These are phyloP conservation scores for Leersia perrieri DNA, from an alignment of 176 grass and related monocot genomes.

Conservation along the genomic window DNA sequence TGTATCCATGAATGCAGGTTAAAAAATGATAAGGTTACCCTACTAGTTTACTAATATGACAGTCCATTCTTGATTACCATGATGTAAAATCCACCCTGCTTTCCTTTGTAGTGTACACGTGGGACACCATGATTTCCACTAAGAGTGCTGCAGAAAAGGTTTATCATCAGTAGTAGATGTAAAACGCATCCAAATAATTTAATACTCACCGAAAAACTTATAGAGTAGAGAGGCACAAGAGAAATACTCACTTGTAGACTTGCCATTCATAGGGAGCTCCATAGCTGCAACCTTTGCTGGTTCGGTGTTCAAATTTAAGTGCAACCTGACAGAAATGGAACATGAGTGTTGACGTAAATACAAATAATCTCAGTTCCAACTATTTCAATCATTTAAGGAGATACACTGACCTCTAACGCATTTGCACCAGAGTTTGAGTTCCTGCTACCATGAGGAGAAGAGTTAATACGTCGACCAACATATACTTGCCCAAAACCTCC, in stretches of 20 bases:
- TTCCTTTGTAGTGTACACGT: slow-evolving; percentile 91
- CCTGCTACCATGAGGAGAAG: slow-evolving; percentile 47
- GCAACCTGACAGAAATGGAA: slow-evolving; percentile 62
- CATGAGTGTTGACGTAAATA: slow-evolving; percentile 15
- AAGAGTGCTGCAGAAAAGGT: slow-evolving; percentile 63
- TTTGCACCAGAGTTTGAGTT: slow-evolving; percentile 57
- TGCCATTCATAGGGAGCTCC: slow-evolving; percentile 97
- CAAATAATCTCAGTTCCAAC: slow-evolving; percentile 17
- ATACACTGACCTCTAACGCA: slow-evolving; percentile 74
- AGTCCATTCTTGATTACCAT: slow-evolving; percentile 46
- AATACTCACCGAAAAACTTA: slow-evolving; percentile 9
- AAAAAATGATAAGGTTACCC: background rate
- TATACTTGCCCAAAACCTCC: slow-evolving; percentile 99
- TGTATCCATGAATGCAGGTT: background rate
- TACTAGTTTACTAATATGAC: background rate
- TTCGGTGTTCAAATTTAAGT: slow-evolving; percentile 91
- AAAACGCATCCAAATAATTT: slow-evolving; percentile 9
- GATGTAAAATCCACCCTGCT: slow-evolving; percentile 77
- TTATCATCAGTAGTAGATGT: slow-evolving; percentile 21
- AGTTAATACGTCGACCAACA: slow-evolving; percentile 66
- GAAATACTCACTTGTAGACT: slow-evolving; percentile 77
- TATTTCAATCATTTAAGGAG: slow-evolving; percentile 12
- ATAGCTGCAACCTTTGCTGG: slow-evolving; percentile 87
- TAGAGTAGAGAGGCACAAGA: background rate
- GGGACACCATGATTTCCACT: slow-evolving; percentile 94